These are phyloP conservation scores for Blumeria graminis DNA, from an alignment of 2,329 filamentous ascomycete species.

Conservation along the genomic window DNA sequence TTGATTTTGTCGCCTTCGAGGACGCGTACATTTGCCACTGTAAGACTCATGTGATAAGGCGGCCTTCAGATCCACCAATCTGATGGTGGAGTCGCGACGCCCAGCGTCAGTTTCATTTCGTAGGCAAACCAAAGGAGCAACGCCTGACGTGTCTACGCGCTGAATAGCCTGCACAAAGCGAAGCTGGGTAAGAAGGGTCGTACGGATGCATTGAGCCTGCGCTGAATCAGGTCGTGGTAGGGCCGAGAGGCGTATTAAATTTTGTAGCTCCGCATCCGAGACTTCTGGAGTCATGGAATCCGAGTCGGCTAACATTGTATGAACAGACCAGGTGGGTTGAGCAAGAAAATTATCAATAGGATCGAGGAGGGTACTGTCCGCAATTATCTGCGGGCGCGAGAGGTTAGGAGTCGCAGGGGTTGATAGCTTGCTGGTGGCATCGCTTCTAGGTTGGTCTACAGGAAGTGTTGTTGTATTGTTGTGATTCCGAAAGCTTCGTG, in stretches of 20 bases:
- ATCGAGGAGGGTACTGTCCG: background rate
- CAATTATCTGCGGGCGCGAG: too few species aligned
- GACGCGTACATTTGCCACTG: constrained; percentile 21
- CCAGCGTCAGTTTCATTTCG: constrained; percentile 49
- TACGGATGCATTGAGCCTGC: constrained; percentile 34
- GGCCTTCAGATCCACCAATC: constrained; percentile 22
- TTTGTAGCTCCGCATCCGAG: constrained; percentile 44
- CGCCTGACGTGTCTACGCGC: constrained; percentile 43
- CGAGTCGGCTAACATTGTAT: constrained; percentile 17
- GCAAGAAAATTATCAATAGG: constrained; percentile 26
- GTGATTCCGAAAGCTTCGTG: too few species aligned
- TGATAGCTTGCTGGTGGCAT: too few species aligned
- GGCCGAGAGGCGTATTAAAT: constrained; percentile 73
- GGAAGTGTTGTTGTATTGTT: too few species aligned
- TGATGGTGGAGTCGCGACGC: constrained; percentile 31
- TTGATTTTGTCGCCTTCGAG: constrained; percentile 6
- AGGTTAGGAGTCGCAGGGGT: too few species aligned
- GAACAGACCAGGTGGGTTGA: constrained; percentile 61
- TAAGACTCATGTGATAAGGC: constrained; percentile 35
- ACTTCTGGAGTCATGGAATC: constrained; percentile 9
- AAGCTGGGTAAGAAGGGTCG: constrained; percentile 55
- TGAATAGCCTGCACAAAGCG: constrained; percentile 81
- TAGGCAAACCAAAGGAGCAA: constrained; percentile 54
- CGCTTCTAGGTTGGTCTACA: too few species aligned
- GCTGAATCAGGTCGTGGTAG: constrained; percentile 49